Evolutionary conservation across 116 monocot genomes (phyloP).

Genomic region (Trichopus zeylanicus): DNA sequence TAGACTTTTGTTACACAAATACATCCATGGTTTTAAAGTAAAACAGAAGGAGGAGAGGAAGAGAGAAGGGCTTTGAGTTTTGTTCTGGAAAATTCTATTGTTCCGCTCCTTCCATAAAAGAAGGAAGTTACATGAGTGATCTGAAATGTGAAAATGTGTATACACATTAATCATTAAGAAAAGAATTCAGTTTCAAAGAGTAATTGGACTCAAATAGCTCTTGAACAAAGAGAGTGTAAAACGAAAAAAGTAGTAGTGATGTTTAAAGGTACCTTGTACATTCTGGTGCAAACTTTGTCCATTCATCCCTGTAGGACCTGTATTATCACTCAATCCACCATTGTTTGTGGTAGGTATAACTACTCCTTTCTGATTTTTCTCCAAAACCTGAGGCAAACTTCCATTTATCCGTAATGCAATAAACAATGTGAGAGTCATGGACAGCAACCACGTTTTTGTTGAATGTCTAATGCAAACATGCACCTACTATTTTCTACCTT

Average conservation of each 20-base stretch:
- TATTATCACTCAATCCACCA: constrained; percentile 9
- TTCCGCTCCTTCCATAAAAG: no score
- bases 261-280: constrained; percentile 11
- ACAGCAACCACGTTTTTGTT: neutral
- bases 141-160: no score
- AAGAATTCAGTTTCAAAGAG: no score
- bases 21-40: no score
- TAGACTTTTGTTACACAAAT: no score
- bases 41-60: no score
- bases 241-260: neutral
- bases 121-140: no score
- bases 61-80: no score
- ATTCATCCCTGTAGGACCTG: neutral
- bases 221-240: neutral
- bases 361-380: neutral
- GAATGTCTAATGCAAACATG: neutral
- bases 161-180: no score
- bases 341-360: neutral
- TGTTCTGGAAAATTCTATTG: no score
- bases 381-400: constrained; percentile 6
- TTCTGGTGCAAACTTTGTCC: constrained; percentile 4
- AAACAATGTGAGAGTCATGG: neutral
- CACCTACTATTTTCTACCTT: constrained; percentile 15
- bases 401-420: neutral
- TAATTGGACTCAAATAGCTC: neutral